Percentiles rank a stretch among this genome's conserved stretches.
These are phyloP conservation scores for Paracamarosporium sp. DNA, from an alignment of 2,329 filamentous ascomycete species.

Conservation along the genomic window DNA sequence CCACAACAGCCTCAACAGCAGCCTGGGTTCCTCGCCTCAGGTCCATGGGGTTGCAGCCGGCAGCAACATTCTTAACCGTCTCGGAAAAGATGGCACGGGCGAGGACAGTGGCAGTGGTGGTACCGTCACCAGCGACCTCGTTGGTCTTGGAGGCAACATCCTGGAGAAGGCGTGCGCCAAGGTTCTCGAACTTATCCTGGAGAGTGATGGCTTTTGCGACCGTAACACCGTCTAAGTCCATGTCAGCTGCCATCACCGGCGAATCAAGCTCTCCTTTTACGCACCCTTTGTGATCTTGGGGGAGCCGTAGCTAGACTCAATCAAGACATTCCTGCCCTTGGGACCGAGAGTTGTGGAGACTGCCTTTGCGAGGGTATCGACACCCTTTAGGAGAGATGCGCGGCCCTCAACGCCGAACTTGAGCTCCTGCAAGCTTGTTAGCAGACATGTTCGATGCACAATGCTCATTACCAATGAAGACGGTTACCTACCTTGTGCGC, in stretches of 20 bases:
- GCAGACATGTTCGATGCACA: conserved; percentile 27
- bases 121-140: conserved; percentile 98
- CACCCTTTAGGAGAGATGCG: conserved; percentile 86
- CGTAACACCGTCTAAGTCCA: conserved; percentile 56
- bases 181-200: conserved; percentile 99
- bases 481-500: conserved; percentile 85
- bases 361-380: conserved; percentile 95
- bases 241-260: conserved; percentile 22
- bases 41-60: conserved; percentile 99
- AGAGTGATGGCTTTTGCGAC: conserved; percentile 81
- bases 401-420: conserved; percentile 97
- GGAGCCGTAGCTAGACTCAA: conserved; percentile 97
- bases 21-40: conserved; percentile 96
- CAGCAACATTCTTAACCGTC: conserved; percentile 99
- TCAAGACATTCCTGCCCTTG: conserved; percentile 97
- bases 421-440: conserved; percentile 71
- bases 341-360: conserved; percentile 96
- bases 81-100: conserved; percentile 99
- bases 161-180: conserved; percentile 93
- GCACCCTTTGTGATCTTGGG: conserved; percentile 99
- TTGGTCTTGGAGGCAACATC: conserved; percentile 99
- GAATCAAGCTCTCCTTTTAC: conserved; percentile 5
- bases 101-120: conserved; percentile 95
- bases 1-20: conserved; percentile 91
- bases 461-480: not conserved